Percentiles rank a stretch among this genome's conserved stretches.
Conservation (phyloP, 805 yeast genomes). For the Debaryomyces tyrocola region DNA sequence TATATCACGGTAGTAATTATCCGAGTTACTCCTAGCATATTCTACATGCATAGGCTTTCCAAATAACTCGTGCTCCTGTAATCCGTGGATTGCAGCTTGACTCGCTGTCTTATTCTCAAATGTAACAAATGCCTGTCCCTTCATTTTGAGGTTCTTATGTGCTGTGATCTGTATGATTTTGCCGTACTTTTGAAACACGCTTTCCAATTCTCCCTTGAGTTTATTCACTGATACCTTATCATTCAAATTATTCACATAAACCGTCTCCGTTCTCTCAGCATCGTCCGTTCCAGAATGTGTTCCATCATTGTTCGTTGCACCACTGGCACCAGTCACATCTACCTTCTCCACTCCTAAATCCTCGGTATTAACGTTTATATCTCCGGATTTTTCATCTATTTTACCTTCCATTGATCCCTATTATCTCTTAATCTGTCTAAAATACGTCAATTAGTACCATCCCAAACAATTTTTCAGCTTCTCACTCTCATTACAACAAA, state of each 20-base stretch:
- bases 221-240: constrained; percentile 61
- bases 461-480: no score
- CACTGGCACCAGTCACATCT: not conserved
- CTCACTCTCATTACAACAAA: no score
- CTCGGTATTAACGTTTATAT: no score
- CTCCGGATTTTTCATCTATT: no score
- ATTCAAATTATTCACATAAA: constrained; percentile 73
- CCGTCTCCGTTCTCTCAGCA: constrained; percentile 21
- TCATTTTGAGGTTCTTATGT: constrained; percentile 59
- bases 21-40: constrained; percentile 47
- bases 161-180: constrained; percentile 52
- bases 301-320: not conserved
- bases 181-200: constrained; percentile 47
- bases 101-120: constrained; percentile 47
- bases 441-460: no score
- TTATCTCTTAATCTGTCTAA: no score
- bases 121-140: constrained; percentile 83
- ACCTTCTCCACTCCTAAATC: no score
- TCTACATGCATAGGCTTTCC: constrained; percentile 50
- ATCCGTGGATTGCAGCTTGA: constrained; percentile 40
- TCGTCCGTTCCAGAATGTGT: not conserved
- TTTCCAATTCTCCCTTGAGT: constrained; percentile 43
- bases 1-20: constrained; percentile 21
- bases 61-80: constrained; percentile 43
- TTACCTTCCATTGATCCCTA: no score